Evolutionary conservation across 2,329 filamentous ascomycete species (phyloP).

Genomic region (Pseudogymnoascus sp.): DNA sequence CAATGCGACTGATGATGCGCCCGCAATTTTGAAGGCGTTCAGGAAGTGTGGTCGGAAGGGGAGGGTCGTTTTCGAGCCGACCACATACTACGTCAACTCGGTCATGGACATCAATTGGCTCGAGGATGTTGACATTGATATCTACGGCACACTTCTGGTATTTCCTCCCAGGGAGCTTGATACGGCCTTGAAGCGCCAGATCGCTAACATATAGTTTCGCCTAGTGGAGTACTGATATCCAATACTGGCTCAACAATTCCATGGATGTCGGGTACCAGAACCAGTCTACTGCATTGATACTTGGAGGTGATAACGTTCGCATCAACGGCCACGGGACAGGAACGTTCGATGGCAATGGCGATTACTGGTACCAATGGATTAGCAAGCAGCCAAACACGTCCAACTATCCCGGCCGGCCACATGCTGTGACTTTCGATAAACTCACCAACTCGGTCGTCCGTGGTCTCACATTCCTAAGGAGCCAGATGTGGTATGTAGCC

Average conservation of each 20-base stretch:
- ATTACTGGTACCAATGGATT: constrained; percentile 49
- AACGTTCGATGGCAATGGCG: constrained; percentile 50
- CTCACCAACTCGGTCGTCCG: constrained; percentile 40
- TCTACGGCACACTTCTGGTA: constrained; percentile 8
- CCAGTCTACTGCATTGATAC: constrained; percentile 44
- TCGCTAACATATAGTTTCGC: neutral
- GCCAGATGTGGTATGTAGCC: constrained; percentile 45
- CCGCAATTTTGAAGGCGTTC: constrained; percentile 35
- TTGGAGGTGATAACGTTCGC: constrained; percentile 43
- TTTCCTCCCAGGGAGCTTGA: neutral
- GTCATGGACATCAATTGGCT: constrained; percentile 38
- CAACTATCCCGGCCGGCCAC: constrained; percentile 42
- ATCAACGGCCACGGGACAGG: constrained; percentile 43
- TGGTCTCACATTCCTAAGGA: constrained; percentile 43
- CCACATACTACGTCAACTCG: constrained; percentile 36
- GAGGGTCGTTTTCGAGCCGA: constrained; percentile 33
- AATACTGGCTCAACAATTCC: constrained; percentile 44
- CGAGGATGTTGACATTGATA: constrained; percentile 35
- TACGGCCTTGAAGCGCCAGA: neutral
- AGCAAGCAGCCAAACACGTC: constrained; percentile 25
- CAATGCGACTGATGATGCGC: constrained; percentile 30
- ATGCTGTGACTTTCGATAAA: constrained; percentile 41
- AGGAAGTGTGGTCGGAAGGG: constrained; percentile 32
- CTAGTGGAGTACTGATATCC: constrained; percentile 37
- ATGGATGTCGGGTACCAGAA: constrained; percentile 47